Evolutionary conservation across 495 filamentous ascomycete genomes (phyloP).

Genomic region (Clohesyomyces aquaticus): DNA sequence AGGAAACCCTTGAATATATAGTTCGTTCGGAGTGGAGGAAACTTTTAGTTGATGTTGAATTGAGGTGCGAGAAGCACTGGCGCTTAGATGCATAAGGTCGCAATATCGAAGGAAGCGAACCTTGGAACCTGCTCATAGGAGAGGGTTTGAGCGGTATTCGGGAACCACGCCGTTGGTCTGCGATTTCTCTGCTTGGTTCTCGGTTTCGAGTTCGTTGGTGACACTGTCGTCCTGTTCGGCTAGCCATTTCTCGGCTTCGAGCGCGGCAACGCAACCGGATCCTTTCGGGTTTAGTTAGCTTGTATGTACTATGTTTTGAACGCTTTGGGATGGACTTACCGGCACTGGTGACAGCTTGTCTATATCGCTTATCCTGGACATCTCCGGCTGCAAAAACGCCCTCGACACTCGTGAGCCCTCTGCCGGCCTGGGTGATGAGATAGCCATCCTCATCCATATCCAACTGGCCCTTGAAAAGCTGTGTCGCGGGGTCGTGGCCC

Average conservation of each 20-base stretch:
- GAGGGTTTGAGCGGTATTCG: slow-evolving; percentile 66
- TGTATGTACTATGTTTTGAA: no score
- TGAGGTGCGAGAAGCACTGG: neutral
- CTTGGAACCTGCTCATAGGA: slow-evolving; percentile 58
- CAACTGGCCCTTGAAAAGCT: slow-evolving; percentile 80
- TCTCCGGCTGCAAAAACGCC: slow-evolving; percentile 97
- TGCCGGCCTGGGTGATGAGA: slow-evolving; percentile 85
- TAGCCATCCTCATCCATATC: slow-evolving; percentile 87
- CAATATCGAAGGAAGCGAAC: slow-evolving; percentile 13
- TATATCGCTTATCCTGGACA: slow-evolving; percentile 97
- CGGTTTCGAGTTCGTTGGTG: slow-evolving; percentile 46
- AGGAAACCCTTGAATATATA: neutral
- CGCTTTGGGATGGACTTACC: slow-evolving; percentile 62
- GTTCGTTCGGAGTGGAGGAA: neutral
- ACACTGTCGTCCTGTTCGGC: slow-evolving; percentile 68
- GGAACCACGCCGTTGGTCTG: slow-evolving; percentile 56
- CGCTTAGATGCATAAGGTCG: slow-evolving; percentile 14
- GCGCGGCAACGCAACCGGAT: slow-evolving; percentile 89
- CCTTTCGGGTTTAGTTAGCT: slow-evolving; percentile 60
- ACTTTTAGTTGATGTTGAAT: slow-evolving; percentile 2
- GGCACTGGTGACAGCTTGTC: slow-evolving; percentile 96
- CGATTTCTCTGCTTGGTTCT: slow-evolving; percentile 51
- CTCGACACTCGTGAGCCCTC: slow-evolving; percentile 81
- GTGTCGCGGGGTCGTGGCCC: slow-evolving; percentile 92
- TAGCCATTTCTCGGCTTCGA: slow-evolving; percentile 92